Conservation (phyloP, 2,329 filamentous ascomycete genomes). For the Exophiala spinifera region DNA sequence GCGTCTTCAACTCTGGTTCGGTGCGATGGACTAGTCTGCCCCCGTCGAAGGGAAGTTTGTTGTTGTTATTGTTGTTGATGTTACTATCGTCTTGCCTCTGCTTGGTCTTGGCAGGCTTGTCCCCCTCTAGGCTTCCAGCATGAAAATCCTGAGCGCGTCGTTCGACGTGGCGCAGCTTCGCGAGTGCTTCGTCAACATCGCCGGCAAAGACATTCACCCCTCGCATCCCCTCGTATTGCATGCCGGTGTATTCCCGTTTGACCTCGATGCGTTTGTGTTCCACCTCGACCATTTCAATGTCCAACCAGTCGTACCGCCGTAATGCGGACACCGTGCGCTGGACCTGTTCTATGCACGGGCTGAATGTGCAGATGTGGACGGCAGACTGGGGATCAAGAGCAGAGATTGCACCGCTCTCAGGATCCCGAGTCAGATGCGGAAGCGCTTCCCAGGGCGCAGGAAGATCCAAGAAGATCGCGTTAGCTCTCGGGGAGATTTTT, state of each 20-base stretch:
- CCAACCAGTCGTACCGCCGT: slow-evolving; percentile 79
- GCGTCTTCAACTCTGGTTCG: slow-evolving; percentile 87
- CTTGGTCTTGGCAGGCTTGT: slow-evolving; percentile 20
- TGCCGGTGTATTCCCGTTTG: slow-evolving; percentile 73
- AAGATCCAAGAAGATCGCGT: slow-evolving; percentile 50
- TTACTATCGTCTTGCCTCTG: slow-evolving; percentile 15
- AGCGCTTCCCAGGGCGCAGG: slow-evolving; percentile 51
- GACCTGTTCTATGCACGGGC: slow-evolving; percentile 94
- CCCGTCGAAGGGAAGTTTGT: slow-evolving; percentile 64
- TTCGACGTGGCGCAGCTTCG: slow-evolving; percentile 70
- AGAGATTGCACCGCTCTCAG: slow-evolving; percentile 36
- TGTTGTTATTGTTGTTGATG: slow-evolving; percentile 26
- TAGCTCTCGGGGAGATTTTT: slow-evolving; percentile 42
- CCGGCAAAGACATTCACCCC: slow-evolving; percentile 68
- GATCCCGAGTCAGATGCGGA: slow-evolving; percentile 44
- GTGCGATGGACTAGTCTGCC: slow-evolving; percentile 76
- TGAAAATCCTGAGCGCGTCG: slow-evolving; percentile 65
- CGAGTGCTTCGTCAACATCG: slow-evolving; percentile 75
- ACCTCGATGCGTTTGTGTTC: slow-evolving; percentile 76
- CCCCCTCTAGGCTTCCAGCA: slow-evolving; percentile 31
- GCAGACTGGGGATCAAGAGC: slow-evolving; percentile 69
- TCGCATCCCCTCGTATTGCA: slow-evolving; percentile 63
- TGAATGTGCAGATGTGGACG: slow-evolving; percentile 87
- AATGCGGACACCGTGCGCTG: slow-evolving; percentile 78
- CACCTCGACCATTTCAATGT: slow-evolving; percentile 92